Evolutionary conservation across 495 filamentous ascomycete species (phyloP).

Genomic region (Friedmanniomyces endolithicus): DNA sequence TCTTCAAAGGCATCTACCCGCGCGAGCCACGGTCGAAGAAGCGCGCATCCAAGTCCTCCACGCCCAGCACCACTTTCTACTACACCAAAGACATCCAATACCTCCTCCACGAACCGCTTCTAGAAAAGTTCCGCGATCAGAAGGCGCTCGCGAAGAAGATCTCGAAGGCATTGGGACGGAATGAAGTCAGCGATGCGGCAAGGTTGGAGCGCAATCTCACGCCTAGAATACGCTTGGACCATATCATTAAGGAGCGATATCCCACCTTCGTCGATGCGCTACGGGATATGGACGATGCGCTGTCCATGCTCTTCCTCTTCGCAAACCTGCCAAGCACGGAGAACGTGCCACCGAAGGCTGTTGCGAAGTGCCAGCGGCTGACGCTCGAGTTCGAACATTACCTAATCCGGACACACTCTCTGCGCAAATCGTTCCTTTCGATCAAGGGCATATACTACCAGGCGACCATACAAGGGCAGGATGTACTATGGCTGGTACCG

Average conservation of each 20-base stretch:
- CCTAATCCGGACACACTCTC: conserved; percentile 74
- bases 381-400: conserved; percentile 95
- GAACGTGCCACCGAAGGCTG: conserved; percentile 80
- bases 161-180: conserved; percentile 73
- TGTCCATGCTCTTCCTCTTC: conserved; percentile 94
- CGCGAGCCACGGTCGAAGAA: conserved; percentile 92
- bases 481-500: conserved; percentile 91
- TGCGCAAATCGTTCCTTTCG: conserved; percentile 90
- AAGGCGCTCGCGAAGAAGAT: conserved; percentile 96
- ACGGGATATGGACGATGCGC: conserved; percentile 87
- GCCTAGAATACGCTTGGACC: conserved; percentile 78
- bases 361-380: conserved; percentile 80
- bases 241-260: conserved; percentile 95
- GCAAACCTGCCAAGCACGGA: conserved; percentile 84
- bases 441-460: conserved; percentile 99
- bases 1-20: conserved; percentile 98
- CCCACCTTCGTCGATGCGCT: conserved; percentile 92
- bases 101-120: conserved; percentile 89
- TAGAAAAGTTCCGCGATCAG: conserved; percentile 91
- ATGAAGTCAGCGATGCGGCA: conserved; percentile 75
- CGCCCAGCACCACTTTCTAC: conserved; percentile 89
- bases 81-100: conserved; percentile 99
- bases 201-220: conserved; percentile 74
- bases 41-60: conserved; percentile 85
- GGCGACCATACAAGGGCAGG: conserved; percentile 94